Conservation (phyloP, 345 rosid genomes). For the Gossypium raimondii region DNA sequence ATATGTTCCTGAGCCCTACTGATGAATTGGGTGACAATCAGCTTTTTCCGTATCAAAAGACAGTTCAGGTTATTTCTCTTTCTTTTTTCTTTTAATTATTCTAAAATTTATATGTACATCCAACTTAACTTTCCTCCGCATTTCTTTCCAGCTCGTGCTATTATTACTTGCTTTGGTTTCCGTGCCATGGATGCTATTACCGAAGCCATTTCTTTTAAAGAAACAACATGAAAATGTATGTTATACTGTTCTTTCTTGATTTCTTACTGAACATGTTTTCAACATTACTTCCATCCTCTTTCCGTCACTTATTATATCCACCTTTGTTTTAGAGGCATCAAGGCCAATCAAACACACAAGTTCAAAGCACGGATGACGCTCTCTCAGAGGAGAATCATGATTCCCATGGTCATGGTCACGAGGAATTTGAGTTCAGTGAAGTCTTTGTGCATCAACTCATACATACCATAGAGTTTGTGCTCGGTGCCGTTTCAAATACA, state of each 20-base stretch:
- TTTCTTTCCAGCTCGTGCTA: slow-evolving; percentile 54
- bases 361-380: slow-evolving; percentile 62
- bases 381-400: slow-evolving; percentile 50
- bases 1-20: slow-evolving; percentile 96
- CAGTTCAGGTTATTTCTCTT: slow-evolving; percentile 53
- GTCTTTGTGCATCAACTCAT: slow-evolving; percentile 92
- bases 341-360: slow-evolving; percentile 62
- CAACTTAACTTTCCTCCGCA: not conserved
- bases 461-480: slow-evolving; percentile 96
- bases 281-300: not conserved
- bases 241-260: slow-evolving; percentile 1
- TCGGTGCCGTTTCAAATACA: slow-evolving; percentile 96
- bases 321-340: slow-evolving; percentile 65
- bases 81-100: not conserved
- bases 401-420: slow-evolving; percentile 63
- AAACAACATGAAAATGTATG: slow-evolving; percentile 74
- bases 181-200: slow-evolving; percentile 96
- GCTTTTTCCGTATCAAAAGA: slow-evolving; percentile 75
- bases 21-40: slow-evolving; percentile 88
- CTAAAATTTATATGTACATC: not conserved
- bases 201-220: slow-evolving; percentile 89
- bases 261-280: not conserved
- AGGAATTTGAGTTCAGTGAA: slow-evolving; percentile 93
- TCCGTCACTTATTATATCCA: slow-evolving; percentile 12
- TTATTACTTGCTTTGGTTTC: slow-evolving; percentile 79